Percentiles rank a stretch among this genome's conserved stretches.
Conservation (phyloP, 2,329 filamentous ascomycete genomes). For the Anisogramma anomala region DNA sequence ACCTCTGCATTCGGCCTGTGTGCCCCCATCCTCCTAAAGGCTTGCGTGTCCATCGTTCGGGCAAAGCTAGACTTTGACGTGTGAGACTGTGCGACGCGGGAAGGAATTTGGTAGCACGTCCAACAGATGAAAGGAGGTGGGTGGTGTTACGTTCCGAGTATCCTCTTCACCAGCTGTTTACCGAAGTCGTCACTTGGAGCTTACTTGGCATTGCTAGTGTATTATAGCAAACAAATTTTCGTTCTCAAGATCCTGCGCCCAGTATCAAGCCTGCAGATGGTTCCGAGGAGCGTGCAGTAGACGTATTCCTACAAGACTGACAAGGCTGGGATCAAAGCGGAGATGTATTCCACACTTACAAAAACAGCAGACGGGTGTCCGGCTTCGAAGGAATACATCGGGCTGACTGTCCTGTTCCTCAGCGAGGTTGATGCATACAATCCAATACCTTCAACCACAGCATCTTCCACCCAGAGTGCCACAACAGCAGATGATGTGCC, state of each 20-base stretch:
- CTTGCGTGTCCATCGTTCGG: background rate
- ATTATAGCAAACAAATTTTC: too few species aligned
- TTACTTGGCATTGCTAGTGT: background rate
- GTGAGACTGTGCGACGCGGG: conserved; percentile 9
- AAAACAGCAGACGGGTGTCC: too few species aligned
- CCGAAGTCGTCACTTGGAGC: background rate
- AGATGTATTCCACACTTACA: too few species aligned
- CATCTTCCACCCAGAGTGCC: conserved; percentile 2
- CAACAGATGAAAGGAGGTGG: conserved; percentile 8
- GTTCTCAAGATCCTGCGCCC: too few species aligned
- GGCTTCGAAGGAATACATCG: too few species aligned
- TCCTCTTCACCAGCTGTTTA: background rate
- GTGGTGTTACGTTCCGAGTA: background rate
- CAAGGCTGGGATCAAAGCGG: too few species aligned
- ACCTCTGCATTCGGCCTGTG: background rate
- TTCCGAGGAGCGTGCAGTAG: too few species aligned
- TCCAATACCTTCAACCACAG: background rate
- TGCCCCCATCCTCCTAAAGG: background rate
- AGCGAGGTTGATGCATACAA: background rate
- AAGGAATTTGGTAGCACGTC: background rate
- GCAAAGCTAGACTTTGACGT: background rate
- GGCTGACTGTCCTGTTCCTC: too few species aligned
- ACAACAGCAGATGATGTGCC: conserved; percentile 5
- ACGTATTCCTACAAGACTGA: too few species aligned
- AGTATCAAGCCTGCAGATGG: too few species aligned